These are phyloP conservation scores for Oryza brachyantha DNA, from an alignment of 176 grass and related monocot genomes.

Conservation along the genomic window DNA sequence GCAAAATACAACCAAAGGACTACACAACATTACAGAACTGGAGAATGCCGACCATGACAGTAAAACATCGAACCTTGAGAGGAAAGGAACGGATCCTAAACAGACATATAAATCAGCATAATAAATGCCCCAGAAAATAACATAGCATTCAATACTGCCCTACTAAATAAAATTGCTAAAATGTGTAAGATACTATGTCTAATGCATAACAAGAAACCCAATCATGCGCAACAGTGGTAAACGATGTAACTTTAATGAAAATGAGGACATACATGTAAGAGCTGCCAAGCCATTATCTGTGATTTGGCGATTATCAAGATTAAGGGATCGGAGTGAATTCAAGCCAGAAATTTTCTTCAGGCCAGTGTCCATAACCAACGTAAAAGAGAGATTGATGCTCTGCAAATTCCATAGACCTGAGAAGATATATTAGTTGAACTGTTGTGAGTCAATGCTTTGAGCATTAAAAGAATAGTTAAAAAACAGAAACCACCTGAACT, in stretches of 20 bases:
- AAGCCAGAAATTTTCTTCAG: slow-evolving; percentile 82
- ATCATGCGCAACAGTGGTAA: background rate
- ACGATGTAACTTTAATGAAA: background rate
- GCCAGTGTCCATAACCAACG: slow-evolving; percentile 66
- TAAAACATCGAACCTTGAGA: background rate
- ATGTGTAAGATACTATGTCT: background rate
- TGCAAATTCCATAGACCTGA: slow-evolving; percentile 72
- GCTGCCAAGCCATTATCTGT: slow-evolving; percentile 79
- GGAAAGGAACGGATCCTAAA: background rate
- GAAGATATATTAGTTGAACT: slow-evolving; percentile 16
- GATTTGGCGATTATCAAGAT: slow-evolving; percentile 87
- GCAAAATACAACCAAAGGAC: background rate
- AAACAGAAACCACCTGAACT: background rate
- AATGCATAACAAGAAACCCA: slow-evolving; percentile 10
- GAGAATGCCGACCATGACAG: background rate
- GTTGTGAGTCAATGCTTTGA: background rate
- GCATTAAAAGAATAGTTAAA: background rate
- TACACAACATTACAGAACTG: background rate
- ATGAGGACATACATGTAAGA: slow-evolving; percentile 61
- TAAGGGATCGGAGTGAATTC: slow-evolving; percentile 67
- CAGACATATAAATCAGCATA: background rate
- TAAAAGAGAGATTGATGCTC: slow-evolving; percentile 87
- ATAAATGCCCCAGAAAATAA: background rate
- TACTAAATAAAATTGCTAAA: background rate
- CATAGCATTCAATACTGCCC: background rate